Base-by-base conservation (phyloP, 768 basidiomycete genomes). In the Hypholoma fasciculare region DNA sequence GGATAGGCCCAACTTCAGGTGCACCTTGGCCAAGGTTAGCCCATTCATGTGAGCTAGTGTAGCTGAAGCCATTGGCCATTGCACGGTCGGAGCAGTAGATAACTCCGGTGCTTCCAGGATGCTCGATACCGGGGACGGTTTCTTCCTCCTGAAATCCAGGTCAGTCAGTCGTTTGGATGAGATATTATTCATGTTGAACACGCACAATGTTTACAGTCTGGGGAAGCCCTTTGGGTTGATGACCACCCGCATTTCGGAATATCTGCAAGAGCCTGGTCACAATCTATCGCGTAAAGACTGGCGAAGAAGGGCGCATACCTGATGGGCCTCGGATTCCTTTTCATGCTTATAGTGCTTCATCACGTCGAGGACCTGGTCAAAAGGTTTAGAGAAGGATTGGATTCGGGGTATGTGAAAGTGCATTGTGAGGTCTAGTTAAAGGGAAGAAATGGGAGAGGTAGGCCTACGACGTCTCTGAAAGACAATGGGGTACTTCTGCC, bases 21-120 rank as follows among this genome's bases (percentile, higher is more conserved):
- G 92, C 92, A 43, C 91, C 92, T 74, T 96, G 94, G n/a, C 95
- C 96, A 9, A 93, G 79, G 67, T 94, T 93, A 5, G 90, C 82
- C 92, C 93, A 94, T 62, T 88, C 87, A 65, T 92, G 87, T 13
- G 86, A 86, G 62, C 78, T 77, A 58, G 89, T 83, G 63, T 92
- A 90, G 62, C 76, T 87, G 78, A 94, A 97, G 8, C 95, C 95
- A 68, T 97, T 96, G 11, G 94, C 94, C 78, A 94, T 92, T n/a
- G 94, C 92, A 58, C 94, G 87, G 68, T 95, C 92, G 1, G 91
- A 93, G 72, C 94, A 95, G 70, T 96, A 97, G 66, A 96, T 83
- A 20, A 82, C 82, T 48, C 81, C 82, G 34, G 82, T 83, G 65
- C 80, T 81, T 46, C 82, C 81, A 50, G 92, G 92, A 68, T 92